A percentile compares a stretch with the other conserved stretches of the same genome.
Conservation (phyloP, 495 filamentous ascomycete genomes). For the Eremomyces bilateralis region DNA sequence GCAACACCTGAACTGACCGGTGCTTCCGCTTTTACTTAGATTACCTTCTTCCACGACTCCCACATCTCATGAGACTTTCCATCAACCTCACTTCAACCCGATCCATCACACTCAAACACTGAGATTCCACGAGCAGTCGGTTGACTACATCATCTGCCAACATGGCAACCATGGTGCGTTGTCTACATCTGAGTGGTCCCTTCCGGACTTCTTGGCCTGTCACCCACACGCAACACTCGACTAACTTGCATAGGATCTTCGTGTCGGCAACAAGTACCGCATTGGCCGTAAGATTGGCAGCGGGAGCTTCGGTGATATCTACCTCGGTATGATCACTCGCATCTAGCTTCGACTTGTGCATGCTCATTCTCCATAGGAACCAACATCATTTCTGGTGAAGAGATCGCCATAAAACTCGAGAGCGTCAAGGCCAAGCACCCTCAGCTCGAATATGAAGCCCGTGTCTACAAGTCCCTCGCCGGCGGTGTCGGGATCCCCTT, state of each 20-base stretch:
- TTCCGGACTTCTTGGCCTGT: slow-evolving; percentile 5
- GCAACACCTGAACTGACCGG: not conserved
- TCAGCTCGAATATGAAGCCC: slow-evolving; percentile 97
- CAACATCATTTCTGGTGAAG: slow-evolving; percentile 99
- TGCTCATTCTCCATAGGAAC: slow-evolving; percentile 34
- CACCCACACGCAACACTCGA: too few species aligned
- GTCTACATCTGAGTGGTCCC: not conserved
- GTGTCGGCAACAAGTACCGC: slow-evolving; percentile 99
- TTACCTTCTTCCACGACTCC: not conserved
- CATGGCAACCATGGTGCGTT: slow-evolving; percentile 17
- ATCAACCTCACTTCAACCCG: not conserved
- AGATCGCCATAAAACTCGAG: slow-evolving; percentile 99
- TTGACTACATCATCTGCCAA: slow-evolving; percentile 2
- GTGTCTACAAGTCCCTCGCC: slow-evolving; percentile 97
- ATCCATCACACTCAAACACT: not conserved
- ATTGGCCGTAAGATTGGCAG: slow-evolving; percentile 99
- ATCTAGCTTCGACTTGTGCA: not conserved
- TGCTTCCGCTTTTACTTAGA: not conserved
- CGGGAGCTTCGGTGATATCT: slow-evolving; percentile 97
- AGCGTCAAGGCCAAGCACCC: slow-evolving; percentile 99
- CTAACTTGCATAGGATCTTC: slow-evolving; percentile 51
- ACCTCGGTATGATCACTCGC: slow-evolving; percentile 44
- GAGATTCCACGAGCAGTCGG: not conserved
- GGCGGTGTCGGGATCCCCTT: slow-evolving; percentile 98
- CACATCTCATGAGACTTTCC: not conserved